phyloP scores from a whole-genome alignment of 2,329 filamentous ascomycete species.

The Aureobasidium sp. region DNA sequence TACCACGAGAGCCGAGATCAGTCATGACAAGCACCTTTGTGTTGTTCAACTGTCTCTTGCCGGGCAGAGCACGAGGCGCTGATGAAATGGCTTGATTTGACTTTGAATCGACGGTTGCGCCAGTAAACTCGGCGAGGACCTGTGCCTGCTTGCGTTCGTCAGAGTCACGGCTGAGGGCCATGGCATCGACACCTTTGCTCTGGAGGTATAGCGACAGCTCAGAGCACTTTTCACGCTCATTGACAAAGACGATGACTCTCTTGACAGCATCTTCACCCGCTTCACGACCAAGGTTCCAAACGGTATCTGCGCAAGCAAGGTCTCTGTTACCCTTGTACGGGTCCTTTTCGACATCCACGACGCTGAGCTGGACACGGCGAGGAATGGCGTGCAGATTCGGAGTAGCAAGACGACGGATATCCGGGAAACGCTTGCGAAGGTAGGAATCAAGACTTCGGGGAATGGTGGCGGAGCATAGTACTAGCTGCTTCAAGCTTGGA shows the following conservation, averaged over 20 bases:
- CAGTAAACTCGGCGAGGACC: conserved; percentile 69
- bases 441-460: conserved; percentile 80
- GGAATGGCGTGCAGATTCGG: conserved; percentile 95
- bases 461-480: conserved; percentile 94
- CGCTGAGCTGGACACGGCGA: conserved; percentile 83
- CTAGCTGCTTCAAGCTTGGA: conserved; percentile 74
- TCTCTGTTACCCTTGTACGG: conserved; percentile 89
- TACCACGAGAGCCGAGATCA: conserved; percentile 83
- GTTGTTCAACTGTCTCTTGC: conserved; percentile 53
- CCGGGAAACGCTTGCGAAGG: conserved; percentile 72
- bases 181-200: conserved; percentile 80
- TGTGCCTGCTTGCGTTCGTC: conserved; percentile 68
- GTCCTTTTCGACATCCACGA: conserved; percentile 85
- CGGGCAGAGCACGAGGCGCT: neutral
- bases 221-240: conserved; percentile 82
- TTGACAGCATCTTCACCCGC: conserved; percentile 55
- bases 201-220: conserved; percentile 71
- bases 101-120: conserved; percentile 13
- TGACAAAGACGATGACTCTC: conserved; percentile 90
- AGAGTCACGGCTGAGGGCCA: conserved; percentile 78
- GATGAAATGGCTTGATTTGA: neutral
- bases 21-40: conserved; percentile 91
- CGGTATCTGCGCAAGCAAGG: conserved; percentile 87
- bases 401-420: conserved; percentile 79
- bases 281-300: conserved; percentile 86